A percentile compares a stretch with the other conserved stretches of the same genome.
phyloP scores from a whole-genome alignment of 441 rosid genomes.

The Capsella rubella region DNA sequence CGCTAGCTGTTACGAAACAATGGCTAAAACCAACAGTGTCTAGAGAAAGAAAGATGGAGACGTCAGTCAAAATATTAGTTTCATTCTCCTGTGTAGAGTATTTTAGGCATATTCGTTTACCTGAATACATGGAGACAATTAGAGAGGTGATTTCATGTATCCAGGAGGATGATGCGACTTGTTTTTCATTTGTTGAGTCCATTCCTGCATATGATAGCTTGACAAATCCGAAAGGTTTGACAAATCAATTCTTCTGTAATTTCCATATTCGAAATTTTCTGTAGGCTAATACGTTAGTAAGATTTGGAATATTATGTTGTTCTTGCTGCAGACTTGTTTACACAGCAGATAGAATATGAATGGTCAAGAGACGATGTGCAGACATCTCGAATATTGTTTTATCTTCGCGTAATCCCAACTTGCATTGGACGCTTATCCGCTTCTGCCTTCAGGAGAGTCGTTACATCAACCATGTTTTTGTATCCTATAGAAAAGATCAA shows the following conservation, averaged over 20 bases:
- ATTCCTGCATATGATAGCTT: conserved; percentile 73
- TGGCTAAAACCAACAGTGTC: conserved; percentile 58
- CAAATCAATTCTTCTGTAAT: conserved; percentile 26
- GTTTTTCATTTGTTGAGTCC: conserved; percentile 75
- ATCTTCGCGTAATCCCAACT: conserved; percentile 86
- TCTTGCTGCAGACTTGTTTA: conserved; percentile 52
- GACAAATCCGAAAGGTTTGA: conserved; percentile 71
- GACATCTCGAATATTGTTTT: conserved; percentile 89
- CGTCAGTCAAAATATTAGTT: conserved; percentile 71
- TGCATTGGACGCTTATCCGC: conserved; percentile 72
- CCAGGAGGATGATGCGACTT: conserved; percentile 79
- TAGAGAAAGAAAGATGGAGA: conserved; percentile 61
- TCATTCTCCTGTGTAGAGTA: conserved; percentile 86
- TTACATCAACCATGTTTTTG: conserved; percentile 91
- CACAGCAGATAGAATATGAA: conserved; percentile 56
- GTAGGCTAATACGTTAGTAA: conserved; percentile 21
- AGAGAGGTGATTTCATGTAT: conserved; percentile 71
- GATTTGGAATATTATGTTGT: conserved; percentile 4
- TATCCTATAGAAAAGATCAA: conserved; percentile 57
- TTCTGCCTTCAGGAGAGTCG: conserved; percentile 62
- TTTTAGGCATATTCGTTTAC: conserved; percentile 79
- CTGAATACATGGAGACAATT: conserved; percentile 89
- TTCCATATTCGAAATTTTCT: conserved; percentile 1
- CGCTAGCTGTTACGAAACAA: conserved; percentile 77
- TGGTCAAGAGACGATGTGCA: conserved; percentile 95